Conservation (phyloP, 192 early-diverging fungal species). For the Spizellomyces sp. region DNA sequence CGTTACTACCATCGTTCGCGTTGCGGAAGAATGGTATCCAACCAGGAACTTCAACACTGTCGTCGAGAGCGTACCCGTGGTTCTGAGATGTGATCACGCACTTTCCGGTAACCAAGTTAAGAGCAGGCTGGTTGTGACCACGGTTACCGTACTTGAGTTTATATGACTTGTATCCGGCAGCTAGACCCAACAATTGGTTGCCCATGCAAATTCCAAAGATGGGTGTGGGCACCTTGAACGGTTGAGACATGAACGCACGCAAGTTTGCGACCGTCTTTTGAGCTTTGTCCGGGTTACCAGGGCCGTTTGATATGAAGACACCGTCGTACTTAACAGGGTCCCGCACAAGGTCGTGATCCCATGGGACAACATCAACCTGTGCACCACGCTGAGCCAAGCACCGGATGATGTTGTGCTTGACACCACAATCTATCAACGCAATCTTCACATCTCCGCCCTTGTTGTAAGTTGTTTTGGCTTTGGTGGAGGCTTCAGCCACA, state of each 20-base stretch:
- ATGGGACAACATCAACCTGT: slow-evolving; percentile 83
- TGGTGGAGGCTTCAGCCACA: slow-evolving; percentile 79
- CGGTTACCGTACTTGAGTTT: slow-evolving; percentile 95
- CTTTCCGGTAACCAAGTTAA: slow-evolving; percentile 72
- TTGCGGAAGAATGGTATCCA: slow-evolving; percentile 92
- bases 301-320: slow-evolving; percentile 91
- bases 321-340: slow-evolving; percentile 73
- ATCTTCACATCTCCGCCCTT: slow-evolving; percentile 76
- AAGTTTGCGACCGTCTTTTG: slow-evolving; percentile 72
- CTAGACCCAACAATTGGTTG: slow-evolving; percentile 87
- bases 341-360: slow-evolving; percentile 75
- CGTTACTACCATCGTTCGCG: slow-evolving; percentile 94
- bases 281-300: slow-evolving; percentile 76
- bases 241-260: slow-evolving; percentile 47
- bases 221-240: slow-evolving; percentile 64
- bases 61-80: slow-evolving; percentile 86
- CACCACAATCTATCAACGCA: slow-evolving; percentile 86
- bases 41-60: slow-evolving; percentile 64
- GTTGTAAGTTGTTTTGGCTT: slow-evolving; percentile 71
- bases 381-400: slow-evolving; percentile 79
- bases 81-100: slow-evolving; percentile 97
- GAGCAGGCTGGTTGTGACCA: slow-evolving; percentile 93
- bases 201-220: slow-evolving; percentile 99
- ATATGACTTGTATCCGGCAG: slow-evolving; percentile 82
- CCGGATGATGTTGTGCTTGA: slow-evolving; percentile 92